phyloP scores from a whole-genome alignment of 345 rosid species.

The Arabis alpina region DNA sequence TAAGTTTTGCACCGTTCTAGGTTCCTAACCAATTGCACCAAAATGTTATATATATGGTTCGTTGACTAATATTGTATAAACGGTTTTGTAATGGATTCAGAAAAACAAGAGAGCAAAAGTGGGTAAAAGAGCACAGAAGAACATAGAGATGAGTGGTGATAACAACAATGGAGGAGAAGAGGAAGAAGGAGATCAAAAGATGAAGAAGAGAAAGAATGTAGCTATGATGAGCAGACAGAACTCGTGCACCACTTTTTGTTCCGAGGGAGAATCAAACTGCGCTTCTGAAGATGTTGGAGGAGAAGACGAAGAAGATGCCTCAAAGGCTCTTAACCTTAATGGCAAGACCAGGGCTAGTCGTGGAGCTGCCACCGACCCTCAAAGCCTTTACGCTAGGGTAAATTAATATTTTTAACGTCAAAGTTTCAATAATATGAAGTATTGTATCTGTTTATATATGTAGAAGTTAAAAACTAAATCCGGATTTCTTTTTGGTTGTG shows the following conservation, averaged over 20 bases:
- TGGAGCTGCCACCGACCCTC: conserved; percentile 87
- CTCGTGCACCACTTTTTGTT: conserved; percentile 60
- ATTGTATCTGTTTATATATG: too few species aligned
- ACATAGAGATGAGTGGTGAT: conserved; percentile 45
- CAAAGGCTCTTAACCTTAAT: conserved; percentile 50
- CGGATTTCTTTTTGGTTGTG: conserved; percentile 16
- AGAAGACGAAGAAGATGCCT: conserved; percentile 51
- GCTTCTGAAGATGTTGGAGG: conserved; percentile 43
- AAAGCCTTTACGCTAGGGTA: conserved; percentile 91
- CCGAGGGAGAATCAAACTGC: conserved; percentile 62
- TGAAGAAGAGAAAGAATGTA: conserved; percentile 38
- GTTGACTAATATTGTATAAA: conserved; percentile 10
- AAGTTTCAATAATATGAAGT: too few species aligned
- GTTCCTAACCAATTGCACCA: background rate
- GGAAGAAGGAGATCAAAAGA: conserved; percentile 34
- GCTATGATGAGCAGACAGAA: conserved; percentile 46
- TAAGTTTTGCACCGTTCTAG: conserved; percentile 45
- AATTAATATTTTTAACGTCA: too few species aligned
- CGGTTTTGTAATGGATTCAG: conserved; percentile 43
- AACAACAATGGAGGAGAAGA: conserved; percentile 43
- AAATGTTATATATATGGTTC: conserved; percentile 1
- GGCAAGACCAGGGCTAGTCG: conserved; percentile 80
- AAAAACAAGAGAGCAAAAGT: conserved; percentile 53
- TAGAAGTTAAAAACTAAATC: conserved; percentile 1
- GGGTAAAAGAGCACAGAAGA: conserved; percentile 50